These are phyloP conservation scores for Talaromyces borbonicus DNA, from an alignment of 495 filamentous ascomycete species.

Conservation along the genomic window DNA sequence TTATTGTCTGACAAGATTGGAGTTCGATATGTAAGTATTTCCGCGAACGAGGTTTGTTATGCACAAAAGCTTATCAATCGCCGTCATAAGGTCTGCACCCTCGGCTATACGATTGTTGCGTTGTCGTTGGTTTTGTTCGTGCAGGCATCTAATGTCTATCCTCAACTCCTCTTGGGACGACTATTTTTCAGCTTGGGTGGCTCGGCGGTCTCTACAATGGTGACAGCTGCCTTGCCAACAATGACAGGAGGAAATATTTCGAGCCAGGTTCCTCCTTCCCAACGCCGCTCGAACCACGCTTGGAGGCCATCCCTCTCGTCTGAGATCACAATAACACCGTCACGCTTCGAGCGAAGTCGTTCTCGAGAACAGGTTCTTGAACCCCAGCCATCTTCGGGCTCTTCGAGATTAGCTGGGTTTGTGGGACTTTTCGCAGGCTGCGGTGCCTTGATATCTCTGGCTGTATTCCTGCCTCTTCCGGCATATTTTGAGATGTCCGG, in stretches of 20 bases:
- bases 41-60: neutral
- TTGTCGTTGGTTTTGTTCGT: slow-evolving; percentile 70
- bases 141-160: slow-evolving; percentile 78
- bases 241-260: slow-evolving; percentile 48
- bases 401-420: slow-evolving; percentile 68
- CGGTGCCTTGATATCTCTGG: slow-evolving; percentile 76
- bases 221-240: slow-evolving; percentile 84
- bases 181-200: slow-evolving; percentile 85
- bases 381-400: slow-evolving; percentile 20
- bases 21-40: slow-evolving; percentile 50
- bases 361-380: slow-evolving; percentile 9
- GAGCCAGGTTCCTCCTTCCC: neutral
- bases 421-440: slow-evolving; percentile 90
- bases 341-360: slow-evolving; percentile 24
- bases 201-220: slow-evolving; percentile 92
- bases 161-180: slow-evolving; percentile 75
- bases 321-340: slow-evolving; percentile 53
- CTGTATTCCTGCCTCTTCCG: slow-evolving; percentile 77
- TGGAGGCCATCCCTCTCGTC: slow-evolving; percentile 44
- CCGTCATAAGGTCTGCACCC: slow-evolving; percentile 49
- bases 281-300: slow-evolving; percentile 12
- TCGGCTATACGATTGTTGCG: slow-evolving; percentile 74
- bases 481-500: slow-evolving; percentile 60
- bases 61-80: neutral
- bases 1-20: slow-evolving; percentile 82